These are phyloP conservation scores for Pestalotiopsis sp. DNA, from an alignment of 2,329 filamentous ascomycete species.

Conservation along the genomic window DNA sequence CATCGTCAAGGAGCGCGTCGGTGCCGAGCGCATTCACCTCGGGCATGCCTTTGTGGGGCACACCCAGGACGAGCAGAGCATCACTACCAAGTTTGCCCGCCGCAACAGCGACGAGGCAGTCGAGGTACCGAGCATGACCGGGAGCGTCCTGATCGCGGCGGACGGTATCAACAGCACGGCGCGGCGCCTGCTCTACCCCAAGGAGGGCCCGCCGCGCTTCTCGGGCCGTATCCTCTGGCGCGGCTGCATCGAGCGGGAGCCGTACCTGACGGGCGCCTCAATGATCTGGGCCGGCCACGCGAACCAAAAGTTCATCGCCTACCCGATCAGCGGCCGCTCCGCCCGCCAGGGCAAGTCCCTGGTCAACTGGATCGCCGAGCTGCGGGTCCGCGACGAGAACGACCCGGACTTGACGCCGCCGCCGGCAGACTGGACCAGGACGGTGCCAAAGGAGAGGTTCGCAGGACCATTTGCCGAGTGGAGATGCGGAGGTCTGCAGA, in stretches of 20 bases:
- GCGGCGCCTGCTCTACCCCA: slow-evolving; percentile 41
- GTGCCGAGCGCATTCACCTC: slow-evolving; percentile 38
- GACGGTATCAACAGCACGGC: slow-evolving; percentile 49
- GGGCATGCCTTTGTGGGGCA: slow-evolving; percentile 39
- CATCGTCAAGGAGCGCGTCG: slow-evolving; percentile 42
- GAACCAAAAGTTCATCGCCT: slow-evolving; percentile 50
- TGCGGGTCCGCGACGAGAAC: slow-evolving; percentile 42
- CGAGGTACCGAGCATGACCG: slow-evolving; percentile 30
- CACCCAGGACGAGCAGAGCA: slow-evolving; percentile 34
- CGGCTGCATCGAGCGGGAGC: slow-evolving; percentile 41
- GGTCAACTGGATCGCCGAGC: slow-evolving; percentile 50
- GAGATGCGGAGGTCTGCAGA: slow-evolving; percentile 43
- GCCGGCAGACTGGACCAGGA: slow-evolving; percentile 44
- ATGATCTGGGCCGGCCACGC: slow-evolving; percentile 50
- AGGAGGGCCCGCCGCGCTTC: slow-evolving; percentile 46
- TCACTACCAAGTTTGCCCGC: slow-evolving; percentile 40
- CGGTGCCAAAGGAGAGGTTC: slow-evolving; percentile 42
- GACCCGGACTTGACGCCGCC: slow-evolving; percentile 45
- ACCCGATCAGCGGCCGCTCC: slow-evolving; percentile 42
- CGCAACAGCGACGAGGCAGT: slow-evolving; percentile 27
- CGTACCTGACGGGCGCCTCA: slow-evolving; percentile 42
- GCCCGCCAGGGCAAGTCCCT: slow-evolving; percentile 37
- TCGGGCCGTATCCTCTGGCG: slow-evolving; percentile 49
- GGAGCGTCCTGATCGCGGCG: slow-evolving; percentile 40
- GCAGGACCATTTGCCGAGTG: slow-evolving; percentile 40